Percentiles rank a stretch among this genome's conserved stretches.
Conservation (phyloP, 2,329 filamentous ascomycete species). For the Ophiosphaerella herpotricha region DNA sequence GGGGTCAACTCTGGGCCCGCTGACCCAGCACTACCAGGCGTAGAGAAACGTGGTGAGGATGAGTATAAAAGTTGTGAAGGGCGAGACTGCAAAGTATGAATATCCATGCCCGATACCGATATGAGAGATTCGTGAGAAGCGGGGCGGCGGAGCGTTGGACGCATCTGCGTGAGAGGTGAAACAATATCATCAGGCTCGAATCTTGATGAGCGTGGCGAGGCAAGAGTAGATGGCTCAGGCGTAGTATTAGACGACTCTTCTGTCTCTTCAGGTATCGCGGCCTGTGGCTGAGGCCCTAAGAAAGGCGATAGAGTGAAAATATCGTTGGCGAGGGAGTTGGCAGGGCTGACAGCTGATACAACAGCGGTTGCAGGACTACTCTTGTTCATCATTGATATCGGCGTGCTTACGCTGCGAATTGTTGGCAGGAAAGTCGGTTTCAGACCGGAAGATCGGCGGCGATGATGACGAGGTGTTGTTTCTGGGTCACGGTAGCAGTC, state of each 20-base stretch:
- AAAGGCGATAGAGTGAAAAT: slow-evolving; percentile 33
- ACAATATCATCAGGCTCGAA: slow-evolving; percentile 36
- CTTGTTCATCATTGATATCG: slow-evolving; percentile 39
- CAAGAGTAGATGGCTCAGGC: slow-evolving; percentile 18
- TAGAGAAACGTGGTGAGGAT: slow-evolving; percentile 57
- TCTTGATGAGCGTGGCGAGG: slow-evolving; percentile 27
- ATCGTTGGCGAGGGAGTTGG: slow-evolving; percentile 37
- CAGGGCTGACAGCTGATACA: slow-evolving; percentile 37
- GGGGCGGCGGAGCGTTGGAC: slow-evolving; percentile 62
- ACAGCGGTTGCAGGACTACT: slow-evolving; percentile 41
- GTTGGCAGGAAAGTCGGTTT: slow-evolving; percentile 36
- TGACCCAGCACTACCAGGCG: slow-evolving; percentile 50
- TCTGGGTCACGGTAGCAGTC: slow-evolving; percentile 26
- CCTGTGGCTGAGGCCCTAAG: slow-evolving; percentile 25
- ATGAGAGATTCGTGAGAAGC: slow-evolving; percentile 87
- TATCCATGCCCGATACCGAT: slow-evolving; percentile 85
- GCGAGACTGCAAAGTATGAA: slow-evolving; percentile 76
- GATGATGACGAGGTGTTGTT: slow-evolving; percentile 14
- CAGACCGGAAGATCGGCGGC: slow-evolving; percentile 31
- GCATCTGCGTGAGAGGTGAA: slow-evolving; percentile 41
- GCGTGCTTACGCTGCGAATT: slow-evolving; percentile 40
- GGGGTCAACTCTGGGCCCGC: slow-evolving; percentile 48
- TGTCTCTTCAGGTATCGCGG: slow-evolving; percentile 44
- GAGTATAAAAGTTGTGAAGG: slow-evolving; percentile 72
- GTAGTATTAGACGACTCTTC: slow-evolving; percentile 28